Evolutionary conservation across 177 flowering plant genomes (phyloP).

Genomic region (Tripterygium wilfordii): DNA sequence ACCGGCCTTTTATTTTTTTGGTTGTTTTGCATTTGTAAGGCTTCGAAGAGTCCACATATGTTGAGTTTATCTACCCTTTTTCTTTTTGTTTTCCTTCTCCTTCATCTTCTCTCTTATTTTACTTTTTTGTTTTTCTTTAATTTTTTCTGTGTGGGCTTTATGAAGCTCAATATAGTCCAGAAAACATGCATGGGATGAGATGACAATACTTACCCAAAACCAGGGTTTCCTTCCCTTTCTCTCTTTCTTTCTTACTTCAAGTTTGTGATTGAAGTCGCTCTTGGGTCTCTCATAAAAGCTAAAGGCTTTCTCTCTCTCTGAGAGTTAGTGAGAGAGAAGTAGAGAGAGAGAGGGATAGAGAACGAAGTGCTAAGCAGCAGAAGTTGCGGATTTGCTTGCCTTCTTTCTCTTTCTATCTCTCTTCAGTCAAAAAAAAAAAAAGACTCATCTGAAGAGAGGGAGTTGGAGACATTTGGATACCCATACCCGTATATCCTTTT

Average conservation of each 20-base stretch:
- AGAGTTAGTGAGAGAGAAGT: too few relatives aligned
- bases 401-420: constrained; percentile 66
- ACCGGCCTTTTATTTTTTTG: constrained; percentile 41
- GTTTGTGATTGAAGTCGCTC: background rate
- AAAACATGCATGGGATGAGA: too few relatives aligned
- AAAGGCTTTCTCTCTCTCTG: too few relatives aligned
- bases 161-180: too few relatives aligned
- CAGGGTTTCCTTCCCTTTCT: constrained; percentile 12
- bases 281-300: too few relatives aligned
- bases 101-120: constrained; percentile 9
- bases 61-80: constrained; percentile 29
- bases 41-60: constrained; percentile 62
- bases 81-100: constrained; percentile 6
- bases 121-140: background rate
- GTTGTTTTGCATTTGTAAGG: constrained; percentile 52
- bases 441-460: constrained; percentile 28
- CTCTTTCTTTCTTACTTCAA: constrained; percentile 2
- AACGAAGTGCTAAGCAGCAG: constrained; percentile 45
- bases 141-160: constrained; percentile 12
- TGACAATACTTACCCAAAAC: too few relatives aligned
- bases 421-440: too few relatives aligned
- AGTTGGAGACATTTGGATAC: constrained; percentile 55
- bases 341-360: constrained; percentile 55
- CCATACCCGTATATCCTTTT: constrained; percentile 22
- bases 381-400: constrained; percentile 28